Evolutionary conservation across 805 yeast genomes (phyloP).

Genomic region (Metschnikowia sp.): DNA sequence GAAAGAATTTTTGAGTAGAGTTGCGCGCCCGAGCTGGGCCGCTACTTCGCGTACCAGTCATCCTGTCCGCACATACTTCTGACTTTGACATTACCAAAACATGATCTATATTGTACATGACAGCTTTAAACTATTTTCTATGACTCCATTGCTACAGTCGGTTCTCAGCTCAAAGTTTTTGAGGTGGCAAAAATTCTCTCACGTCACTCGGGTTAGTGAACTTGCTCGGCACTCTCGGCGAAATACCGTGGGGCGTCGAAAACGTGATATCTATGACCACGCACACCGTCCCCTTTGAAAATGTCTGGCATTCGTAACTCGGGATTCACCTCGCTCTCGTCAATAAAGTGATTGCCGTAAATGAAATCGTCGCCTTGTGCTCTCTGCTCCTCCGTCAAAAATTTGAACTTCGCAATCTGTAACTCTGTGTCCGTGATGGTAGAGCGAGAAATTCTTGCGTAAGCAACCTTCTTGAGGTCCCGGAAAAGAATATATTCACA

Average conservation of each 20-base stretch:
- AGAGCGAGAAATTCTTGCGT: slow-evolving; percentile 90
- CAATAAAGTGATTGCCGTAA: slow-evolving; percentile 56
- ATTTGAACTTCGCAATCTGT: slow-evolving; percentile 88
- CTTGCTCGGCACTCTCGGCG: slow-evolving; percentile 23
- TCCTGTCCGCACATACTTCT: too few species aligned
- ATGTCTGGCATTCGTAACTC: slow-evolving; percentile 71
- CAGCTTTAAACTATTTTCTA: neutral
- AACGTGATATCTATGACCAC: slow-evolving; percentile 92
- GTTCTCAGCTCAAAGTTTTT: too few species aligned
- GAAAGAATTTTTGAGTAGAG: slow-evolving; percentile 1
- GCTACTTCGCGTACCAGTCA: too few species aligned
- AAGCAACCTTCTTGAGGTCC: slow-evolving; percentile 81
- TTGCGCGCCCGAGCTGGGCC: slow-evolving; percentile 6
- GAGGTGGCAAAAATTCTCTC: too few species aligned
- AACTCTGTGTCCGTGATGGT: slow-evolving; percentile 96
- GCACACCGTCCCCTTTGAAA: slow-evolving; percentile 86
- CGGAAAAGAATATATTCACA: slow-evolving; percentile 93
- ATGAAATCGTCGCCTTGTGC: slow-evolving; percentile 33
- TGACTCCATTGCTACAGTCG: neutral
- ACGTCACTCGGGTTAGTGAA: neutral
- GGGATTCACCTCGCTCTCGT: slow-evolving; percentile 54
- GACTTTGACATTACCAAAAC: too few species aligned
- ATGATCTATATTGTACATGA: too few species aligned
- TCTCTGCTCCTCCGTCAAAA: slow-evolving; percentile 40
- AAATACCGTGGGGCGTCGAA: slow-evolving; percentile 91